Conservation (phyloP, 2,329 filamentous ascomycete species). For the Pseudogymnoascus sp. region DNA sequence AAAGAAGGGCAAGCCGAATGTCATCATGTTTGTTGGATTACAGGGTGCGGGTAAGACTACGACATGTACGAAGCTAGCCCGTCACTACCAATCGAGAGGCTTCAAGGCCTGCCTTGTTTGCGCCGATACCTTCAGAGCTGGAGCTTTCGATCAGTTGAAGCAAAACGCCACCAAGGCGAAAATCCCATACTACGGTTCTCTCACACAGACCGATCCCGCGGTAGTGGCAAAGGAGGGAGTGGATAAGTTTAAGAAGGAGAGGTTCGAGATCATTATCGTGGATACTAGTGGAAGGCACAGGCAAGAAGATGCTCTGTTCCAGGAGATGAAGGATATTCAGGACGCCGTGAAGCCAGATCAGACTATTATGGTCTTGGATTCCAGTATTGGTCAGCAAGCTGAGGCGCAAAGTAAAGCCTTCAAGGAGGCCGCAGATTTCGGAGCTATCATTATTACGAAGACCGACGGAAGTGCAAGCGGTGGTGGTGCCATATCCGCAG, state of each 20-base stretch:
- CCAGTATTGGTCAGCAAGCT: conserved; percentile 91
- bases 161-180: conserved; percentile 99
- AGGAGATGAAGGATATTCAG: conserved; percentile 97
- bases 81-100: conserved; percentile 88
- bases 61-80: conserved; percentile 91
- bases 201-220: conserved; percentile 93
- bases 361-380: conserved; percentile 96
- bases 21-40: conserved; percentile 99
- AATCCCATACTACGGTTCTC: conserved; percentile 94
- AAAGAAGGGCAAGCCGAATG: conserved; percentile 90
- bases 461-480: conserved; percentile 93
- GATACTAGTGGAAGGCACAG: conserved; percentile 93
- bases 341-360: conserved; percentile 83
- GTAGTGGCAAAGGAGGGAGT: conserved; percentile 92
- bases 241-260: conserved; percentile 97
- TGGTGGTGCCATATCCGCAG: conserved; percentile 94
- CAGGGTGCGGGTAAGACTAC: conserved; percentile 98
- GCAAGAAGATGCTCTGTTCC: conserved; percentile 90
- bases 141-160: conserved; percentile 96
- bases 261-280: conserved; percentile 96
- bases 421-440: conserved; percentile 94
- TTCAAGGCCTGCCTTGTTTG: conserved; percentile 93
- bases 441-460: conserved; percentile 98
- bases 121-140: conserved; percentile 95
- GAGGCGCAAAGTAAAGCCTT: conserved; percentile 93